Conservation (phyloP, 2,329 filamentous ascomycete species). For the Aspergillus latus region DNA sequence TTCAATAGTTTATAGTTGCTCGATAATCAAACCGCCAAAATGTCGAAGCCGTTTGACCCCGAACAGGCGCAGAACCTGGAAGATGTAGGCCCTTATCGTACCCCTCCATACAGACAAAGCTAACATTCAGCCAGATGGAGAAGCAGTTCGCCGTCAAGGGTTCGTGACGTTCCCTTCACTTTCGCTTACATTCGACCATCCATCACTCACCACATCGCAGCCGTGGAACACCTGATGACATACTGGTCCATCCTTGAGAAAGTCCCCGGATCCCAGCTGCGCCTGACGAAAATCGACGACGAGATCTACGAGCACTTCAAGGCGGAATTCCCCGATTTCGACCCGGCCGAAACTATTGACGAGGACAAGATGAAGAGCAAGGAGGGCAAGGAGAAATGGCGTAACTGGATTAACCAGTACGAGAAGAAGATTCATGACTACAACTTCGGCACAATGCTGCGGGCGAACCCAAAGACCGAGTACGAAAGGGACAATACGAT, state of each 20-base stretch:
- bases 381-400: constrained; percentile 88
- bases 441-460: constrained; percentile 95
- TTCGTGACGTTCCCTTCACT: constrained; percentile 34
- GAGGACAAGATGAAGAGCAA: constrained; percentile 99
- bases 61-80: constrained; percentile 69
- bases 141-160: constrained; percentile 99
- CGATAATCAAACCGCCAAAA: constrained; percentile 22
- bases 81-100: constrained; percentile 53
- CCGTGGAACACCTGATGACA: constrained; percentile 92
- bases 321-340: constrained; percentile 87
- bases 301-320: constrained; percentile 90
- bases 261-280: constrained; percentile 81
- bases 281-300: constrained; percentile 90
- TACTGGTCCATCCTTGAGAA: constrained; percentile 97
- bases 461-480: constrained; percentile 73
- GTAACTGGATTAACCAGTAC: constrained; percentile 89
- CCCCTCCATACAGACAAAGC: constrained; percentile 16
- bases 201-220: constrained; percentile 38
- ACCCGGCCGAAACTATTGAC: constrained; percentile 74
- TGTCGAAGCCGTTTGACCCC: constrained; percentile 51
- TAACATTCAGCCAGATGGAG: constrained; percentile 69
- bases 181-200: background rate
- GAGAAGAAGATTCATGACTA: constrained; percentile 95
- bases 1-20: constrained; percentile 3
- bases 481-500: constrained; percentile 89